A percentile compares a stretch with the other conserved stretches of the same genome.
phyloP scores from a whole-genome alignment of 1,284 basidiomycete species.

The Apiotrichum siamense region DNA sequence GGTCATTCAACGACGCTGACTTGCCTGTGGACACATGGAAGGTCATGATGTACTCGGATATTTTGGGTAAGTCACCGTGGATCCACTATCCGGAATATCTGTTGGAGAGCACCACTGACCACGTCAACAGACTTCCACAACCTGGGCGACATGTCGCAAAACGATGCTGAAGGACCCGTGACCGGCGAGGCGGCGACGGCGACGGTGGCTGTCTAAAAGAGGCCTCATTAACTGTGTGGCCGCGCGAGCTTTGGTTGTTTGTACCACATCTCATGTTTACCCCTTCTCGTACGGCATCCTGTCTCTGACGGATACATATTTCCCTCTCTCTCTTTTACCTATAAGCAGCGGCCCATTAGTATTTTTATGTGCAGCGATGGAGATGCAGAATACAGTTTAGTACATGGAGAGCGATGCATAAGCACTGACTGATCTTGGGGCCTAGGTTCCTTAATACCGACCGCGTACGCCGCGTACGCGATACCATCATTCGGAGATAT shows the following conservation, averaged over 20 bases:
- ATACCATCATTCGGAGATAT: no score
- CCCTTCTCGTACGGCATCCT: background rate
- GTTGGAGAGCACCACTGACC: background rate
- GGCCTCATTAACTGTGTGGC: background rate
- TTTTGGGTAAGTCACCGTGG: slow-evolving; percentile 80
- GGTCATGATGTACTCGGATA: slow-evolving; percentile 97
- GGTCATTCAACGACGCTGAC: slow-evolving; percentile 99
- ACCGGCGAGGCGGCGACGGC: slow-evolving; percentile 38
- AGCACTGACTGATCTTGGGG: no score
- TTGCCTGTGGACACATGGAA: slow-evolving; percentile 99
- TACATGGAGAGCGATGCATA: no score
- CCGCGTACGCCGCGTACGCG: no score
- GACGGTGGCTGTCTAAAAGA: slow-evolving; percentile 19
- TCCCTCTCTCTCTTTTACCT: background rate
- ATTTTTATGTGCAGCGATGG: background rate
- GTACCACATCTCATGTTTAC: background rate
- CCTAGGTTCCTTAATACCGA: no score
- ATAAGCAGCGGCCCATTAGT: background rate
- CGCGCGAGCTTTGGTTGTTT: slow-evolving; percentile 1
- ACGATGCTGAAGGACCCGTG: slow-evolving; percentile 45
- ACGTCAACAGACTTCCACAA: slow-evolving; percentile 51
- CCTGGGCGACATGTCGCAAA: slow-evolving; percentile 46
- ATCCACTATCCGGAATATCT: no score
- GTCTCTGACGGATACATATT: background rate
- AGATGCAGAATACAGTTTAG: background rate